Percentiles rank a stretch among this genome's conserved stretches.
Evolutionary conservation across 2,329 filamentous ascomycete genomes (phyloP).

Genomic region (Hypoxylon sp.): DNA sequence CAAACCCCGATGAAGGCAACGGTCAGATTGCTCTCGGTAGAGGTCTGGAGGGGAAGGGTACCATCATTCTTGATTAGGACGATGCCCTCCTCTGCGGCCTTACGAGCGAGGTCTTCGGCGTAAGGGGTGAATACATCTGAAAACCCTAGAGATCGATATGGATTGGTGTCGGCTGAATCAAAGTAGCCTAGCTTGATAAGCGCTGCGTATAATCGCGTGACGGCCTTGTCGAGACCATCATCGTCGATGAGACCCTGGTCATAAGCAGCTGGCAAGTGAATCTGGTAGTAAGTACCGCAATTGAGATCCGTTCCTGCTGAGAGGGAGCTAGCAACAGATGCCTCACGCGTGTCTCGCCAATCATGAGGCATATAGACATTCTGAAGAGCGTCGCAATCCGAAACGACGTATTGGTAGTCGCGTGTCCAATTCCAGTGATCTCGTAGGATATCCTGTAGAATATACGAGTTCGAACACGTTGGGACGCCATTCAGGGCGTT

Average conservation of each 20-base stretch:
- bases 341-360: slow-evolving; percentile 53
- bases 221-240: slow-evolving; percentile 48
- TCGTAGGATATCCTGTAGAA: slow-evolving; percentile 74
- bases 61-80: slow-evolving; percentile 52
- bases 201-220: slow-evolving; percentile 52
- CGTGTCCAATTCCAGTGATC: slow-evolving; percentile 76
- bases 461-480: slow-evolving; percentile 73
- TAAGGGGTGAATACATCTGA: slow-evolving; percentile 47
- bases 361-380: slow-evolving; percentile 66
- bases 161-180: slow-evolving; percentile 47
- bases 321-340: slow-evolving; percentile 55
- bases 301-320: slow-evolving; percentile 57
- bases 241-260: slow-evolving; percentile 52
- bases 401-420: slow-evolving; percentile 73
- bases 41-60: slow-evolving; percentile 44
- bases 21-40: slow-evolving; percentile 42
- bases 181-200: slow-evolving; percentile 55
- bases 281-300: slow-evolving; percentile 52
- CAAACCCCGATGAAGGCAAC: slow-evolving; percentile 47
- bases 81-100: slow-evolving; percentile 49
- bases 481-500: slow-evolving; percentile 77
- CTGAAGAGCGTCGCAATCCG: slow-evolving; percentile 75
- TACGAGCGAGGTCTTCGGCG: slow-evolving; percentile 47
- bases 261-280: slow-evolving; percentile 52
- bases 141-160: slow-evolving; percentile 47